Evolutionary conservation across 192 early-diverging fungal genomes (phyloP).

Genomic region (Allomyces javanicus): DNA sequence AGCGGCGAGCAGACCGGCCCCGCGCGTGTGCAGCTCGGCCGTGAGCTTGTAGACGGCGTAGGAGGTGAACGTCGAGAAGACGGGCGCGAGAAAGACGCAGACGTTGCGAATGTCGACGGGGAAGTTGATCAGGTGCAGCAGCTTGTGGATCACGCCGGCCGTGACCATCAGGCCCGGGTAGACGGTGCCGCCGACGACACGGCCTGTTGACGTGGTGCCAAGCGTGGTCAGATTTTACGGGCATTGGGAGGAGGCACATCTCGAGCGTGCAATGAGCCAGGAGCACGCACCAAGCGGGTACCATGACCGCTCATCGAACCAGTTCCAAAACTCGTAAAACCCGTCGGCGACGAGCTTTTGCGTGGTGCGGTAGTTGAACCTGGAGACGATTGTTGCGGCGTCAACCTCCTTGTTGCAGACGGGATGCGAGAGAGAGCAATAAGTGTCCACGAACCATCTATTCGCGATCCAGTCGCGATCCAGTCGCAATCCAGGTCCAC

Average conservation of each 20-base stretch:
- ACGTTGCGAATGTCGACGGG: slow-evolving; percentile 96
- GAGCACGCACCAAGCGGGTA: slow-evolving; percentile 51
- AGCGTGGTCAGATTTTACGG: too few relatives aligned
- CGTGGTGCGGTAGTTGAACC: slow-evolving; percentile 98
- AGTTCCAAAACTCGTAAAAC: slow-evolving; percentile 98
- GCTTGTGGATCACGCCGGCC: slow-evolving; percentile 79
- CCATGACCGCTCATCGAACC: slow-evolving; percentile 98
- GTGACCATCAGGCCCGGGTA: slow-evolving; percentile 99
- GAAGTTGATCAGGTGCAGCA: slow-evolving; percentile 83
- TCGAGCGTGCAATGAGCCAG: too few relatives aligned
- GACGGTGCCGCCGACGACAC: slow-evolving; percentile 98
- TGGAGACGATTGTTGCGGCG: not conserved
- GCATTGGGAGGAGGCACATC: too few relatives aligned
- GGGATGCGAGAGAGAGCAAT: not conserved
- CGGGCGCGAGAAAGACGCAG: slow-evolving; percentile 91
- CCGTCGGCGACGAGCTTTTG: slow-evolving; percentile 76
- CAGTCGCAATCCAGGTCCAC: too few relatives aligned
- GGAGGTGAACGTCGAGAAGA: slow-evolving; percentile 93
- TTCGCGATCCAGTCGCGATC: too few relatives aligned
- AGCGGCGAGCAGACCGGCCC: slow-evolving; percentile 89
- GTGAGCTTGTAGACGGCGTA: slow-evolving; percentile 87
- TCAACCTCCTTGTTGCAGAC: not conserved
- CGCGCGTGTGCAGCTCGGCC: slow-evolving; percentile 69
- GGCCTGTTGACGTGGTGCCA: slow-evolving; percentile 14
- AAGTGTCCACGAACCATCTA: not conserved